These are phyloP conservation scores for Apiospora sp. DNA, from an alignment of 2,329 filamentous ascomycete species.

Conservation along the genomic window DNA sequence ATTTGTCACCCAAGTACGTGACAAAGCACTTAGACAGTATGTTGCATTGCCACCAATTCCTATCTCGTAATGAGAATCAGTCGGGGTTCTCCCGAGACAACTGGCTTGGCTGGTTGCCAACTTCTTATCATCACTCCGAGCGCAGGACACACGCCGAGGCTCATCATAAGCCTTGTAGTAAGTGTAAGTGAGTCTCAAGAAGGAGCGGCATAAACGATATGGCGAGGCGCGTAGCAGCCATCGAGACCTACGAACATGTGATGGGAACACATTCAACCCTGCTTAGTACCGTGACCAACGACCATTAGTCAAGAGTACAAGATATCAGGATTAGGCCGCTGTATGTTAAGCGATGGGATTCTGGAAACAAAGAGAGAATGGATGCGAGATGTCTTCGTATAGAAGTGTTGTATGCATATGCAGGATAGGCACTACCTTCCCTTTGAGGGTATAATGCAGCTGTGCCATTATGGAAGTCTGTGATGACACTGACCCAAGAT, in stretches of 20 bases:
- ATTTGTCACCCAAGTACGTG: neutral
- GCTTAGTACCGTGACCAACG: neutral
- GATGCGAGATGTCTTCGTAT: slow-evolving; percentile 10
- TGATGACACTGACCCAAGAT: neutral
- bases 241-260: neutral
- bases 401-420: slow-evolving; percentile 15
- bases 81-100: neutral
- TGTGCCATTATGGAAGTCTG: neutral
- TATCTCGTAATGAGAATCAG: neutral
- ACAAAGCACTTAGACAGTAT: too few species aligned
- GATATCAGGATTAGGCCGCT: neutral
- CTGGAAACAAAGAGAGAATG: neutral
- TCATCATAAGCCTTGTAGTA: neutral
- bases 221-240: neutral
- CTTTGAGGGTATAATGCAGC: slow-evolving; percentile 1
- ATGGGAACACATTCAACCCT: neutral
- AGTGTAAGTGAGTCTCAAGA: neutral
- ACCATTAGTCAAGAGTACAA: neutral
- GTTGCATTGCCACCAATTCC: neutral
- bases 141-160: neutral
- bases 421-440: neutral
- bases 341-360: neutral
- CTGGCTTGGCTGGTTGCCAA: neutral
- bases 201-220: too few species aligned
- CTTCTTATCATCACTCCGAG: neutral